Evolutionary conservation across 805 yeast genomes (phyloP).

Genomic region (Ogataea ganodermae): DNA sequence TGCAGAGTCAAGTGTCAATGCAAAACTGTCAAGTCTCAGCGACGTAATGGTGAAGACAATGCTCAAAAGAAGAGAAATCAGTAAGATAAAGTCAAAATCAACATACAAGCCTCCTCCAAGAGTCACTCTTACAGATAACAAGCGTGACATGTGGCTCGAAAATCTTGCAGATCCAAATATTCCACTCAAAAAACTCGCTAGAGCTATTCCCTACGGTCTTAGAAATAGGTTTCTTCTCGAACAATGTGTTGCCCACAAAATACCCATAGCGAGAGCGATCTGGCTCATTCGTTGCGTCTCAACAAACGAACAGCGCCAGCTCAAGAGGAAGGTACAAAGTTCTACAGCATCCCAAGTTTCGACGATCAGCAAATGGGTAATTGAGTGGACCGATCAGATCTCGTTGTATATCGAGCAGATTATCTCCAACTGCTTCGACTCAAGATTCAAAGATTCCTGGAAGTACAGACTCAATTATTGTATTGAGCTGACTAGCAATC

Average conservation of each 20-base stretch:
- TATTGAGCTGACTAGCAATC: conserved; percentile 57
- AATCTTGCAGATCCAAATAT: conserved; percentile 71
- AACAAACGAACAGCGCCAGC: conserved; percentile 67
- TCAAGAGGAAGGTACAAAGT: conserved; percentile 46
- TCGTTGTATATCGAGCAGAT: conserved; percentile 57
- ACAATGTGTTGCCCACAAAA: conserved; percentile 61
- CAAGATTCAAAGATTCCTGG: conserved; percentile 40
- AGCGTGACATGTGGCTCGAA: conserved; percentile 80
- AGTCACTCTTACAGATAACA: conserved; percentile 86
- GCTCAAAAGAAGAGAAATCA: conserved; percentile 46
- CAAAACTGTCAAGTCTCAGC: conserved; percentile 42
- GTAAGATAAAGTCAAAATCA: conserved; percentile 48
- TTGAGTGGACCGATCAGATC: conserved; percentile 90
- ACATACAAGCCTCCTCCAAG: conserved; percentile 82
- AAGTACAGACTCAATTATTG: conserved; percentile 58
- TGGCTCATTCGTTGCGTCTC: conserved; percentile 92
- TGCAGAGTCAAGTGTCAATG: conserved; percentile 15
- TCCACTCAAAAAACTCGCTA: conserved; percentile 66
- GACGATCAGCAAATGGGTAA: conserved; percentile 65
- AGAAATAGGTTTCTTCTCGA: conserved; percentile 73
- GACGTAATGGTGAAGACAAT: conserved; percentile 53
- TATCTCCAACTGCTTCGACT: conserved; percentile 43
- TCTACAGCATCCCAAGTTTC: conserved; percentile 22
- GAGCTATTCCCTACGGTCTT: conserved; percentile 89
- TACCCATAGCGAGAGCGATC: conserved; percentile 80